phyloP scores from a whole-genome alignment of 495 filamentous ascomycete species.

The Trichocladium antarcticum region DNA sequence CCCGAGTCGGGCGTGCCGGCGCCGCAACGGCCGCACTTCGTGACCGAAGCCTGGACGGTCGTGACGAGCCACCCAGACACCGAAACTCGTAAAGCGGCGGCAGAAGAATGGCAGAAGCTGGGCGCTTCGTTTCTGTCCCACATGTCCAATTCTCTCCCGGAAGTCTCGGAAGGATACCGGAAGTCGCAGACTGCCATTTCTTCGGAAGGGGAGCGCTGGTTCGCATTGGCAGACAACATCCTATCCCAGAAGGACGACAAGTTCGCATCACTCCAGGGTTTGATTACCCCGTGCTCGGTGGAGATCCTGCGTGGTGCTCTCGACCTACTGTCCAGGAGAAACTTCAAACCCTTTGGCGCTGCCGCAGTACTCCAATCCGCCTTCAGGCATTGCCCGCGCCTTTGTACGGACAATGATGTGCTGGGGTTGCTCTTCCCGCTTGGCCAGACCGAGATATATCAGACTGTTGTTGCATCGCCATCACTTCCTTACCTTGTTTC shows the following conservation, averaged over 20 bases:
- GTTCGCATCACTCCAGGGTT: background rate
- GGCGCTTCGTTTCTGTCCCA: constrained; percentile 46
- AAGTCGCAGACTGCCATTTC: constrained; percentile 57
- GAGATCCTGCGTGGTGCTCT: constrained; percentile 26
- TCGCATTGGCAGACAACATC: constrained; percentile 45
- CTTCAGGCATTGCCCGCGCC: constrained; percentile 22
- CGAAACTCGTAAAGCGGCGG: constrained; percentile 7
- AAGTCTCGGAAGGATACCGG: constrained; percentile 62
- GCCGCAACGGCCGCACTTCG: constrained; percentile 19
- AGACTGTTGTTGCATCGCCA: constrained; percentile 25
- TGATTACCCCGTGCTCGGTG: constrained; percentile 11
- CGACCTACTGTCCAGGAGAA: constrained; percentile 37
- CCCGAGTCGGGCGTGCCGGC: constrained; percentile 28
- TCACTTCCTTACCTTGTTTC: constrained; percentile 29
- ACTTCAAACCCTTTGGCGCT: constrained; percentile 76
- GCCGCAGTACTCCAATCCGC: constrained; percentile 49
- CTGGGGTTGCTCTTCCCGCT: constrained; percentile 15
- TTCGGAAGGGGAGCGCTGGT: constrained; percentile 50
- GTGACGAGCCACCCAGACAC: constrained; percentile 18
- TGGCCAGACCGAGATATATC: constrained; percentile 4
- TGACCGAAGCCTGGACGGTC: constrained; percentile 25
- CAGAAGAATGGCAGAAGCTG: constrained; percentile 42
- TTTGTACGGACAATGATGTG: constrained; percentile 13
- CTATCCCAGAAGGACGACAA: background rate
- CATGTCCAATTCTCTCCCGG: constrained; percentile 60